Percentiles rank a stretch among this genome's conserved stretches.
Evolutionary conservation across 2,329 filamentous ascomycete genomes (phyloP).

Genomic region (Verticillium albo-atrum): DNA sequence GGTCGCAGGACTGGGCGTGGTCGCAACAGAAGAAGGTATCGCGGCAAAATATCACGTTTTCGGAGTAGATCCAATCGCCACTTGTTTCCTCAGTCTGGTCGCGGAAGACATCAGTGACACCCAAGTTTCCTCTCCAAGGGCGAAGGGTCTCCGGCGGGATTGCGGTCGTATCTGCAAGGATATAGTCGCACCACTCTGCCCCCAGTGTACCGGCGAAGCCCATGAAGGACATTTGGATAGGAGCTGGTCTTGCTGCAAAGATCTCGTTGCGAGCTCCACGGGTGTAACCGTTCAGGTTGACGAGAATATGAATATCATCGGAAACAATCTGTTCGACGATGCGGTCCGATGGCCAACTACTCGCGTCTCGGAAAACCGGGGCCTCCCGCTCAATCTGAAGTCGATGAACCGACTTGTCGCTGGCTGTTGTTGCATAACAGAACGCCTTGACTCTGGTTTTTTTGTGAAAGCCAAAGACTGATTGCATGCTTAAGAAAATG

Average conservation of each 20-base stretch:
- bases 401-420: constrained; percentile 84
- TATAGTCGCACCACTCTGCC: constrained; percentile 98
- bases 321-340: constrained; percentile 80
- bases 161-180: constrained; percentile 84
- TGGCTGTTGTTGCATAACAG: constrained; percentile 92
- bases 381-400: constrained; percentile 91
- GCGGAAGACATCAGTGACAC: constrained; percentile 64
- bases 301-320: constrained; percentile 88
- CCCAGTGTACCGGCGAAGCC: constrained; percentile 94
- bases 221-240: constrained; percentile 99
- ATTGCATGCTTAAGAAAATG: constrained; percentile 69
- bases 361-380: constrained; percentile 86
- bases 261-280: constrained; percentile 95
- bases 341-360: constrained; percentile 77
- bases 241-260: constrained; percentile 89
- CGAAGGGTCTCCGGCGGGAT: constrained; percentile 78
- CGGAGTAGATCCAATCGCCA: constrained; percentile 89
- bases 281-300: constrained; percentile 98
- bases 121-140: constrained; percentile 71
- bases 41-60: constrained; percentile 92
- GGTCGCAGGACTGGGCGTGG: constrained; percentile 84
- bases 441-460: constrained; percentile 70
- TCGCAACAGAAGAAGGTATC: constrained; percentile 99
- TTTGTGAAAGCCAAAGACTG: constrained; percentile 90
- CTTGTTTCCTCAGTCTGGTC: constrained; percentile 64